Conservation (phyloP, 768 basidiomycete species). For the Mrakia gelida region DNA sequence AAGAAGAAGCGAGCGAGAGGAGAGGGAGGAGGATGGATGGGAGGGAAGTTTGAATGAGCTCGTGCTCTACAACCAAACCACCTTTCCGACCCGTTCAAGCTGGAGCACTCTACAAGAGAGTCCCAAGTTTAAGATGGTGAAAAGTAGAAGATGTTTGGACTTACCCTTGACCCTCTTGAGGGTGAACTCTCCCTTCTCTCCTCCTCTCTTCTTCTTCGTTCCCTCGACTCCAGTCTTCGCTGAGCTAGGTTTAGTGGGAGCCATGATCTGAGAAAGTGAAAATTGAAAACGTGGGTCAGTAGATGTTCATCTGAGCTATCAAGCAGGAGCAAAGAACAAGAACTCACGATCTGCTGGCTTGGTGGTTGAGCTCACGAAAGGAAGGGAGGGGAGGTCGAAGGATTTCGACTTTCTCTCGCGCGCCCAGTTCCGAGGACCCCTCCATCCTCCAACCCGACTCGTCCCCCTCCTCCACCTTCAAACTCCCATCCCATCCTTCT, state of each 20-base stretch:
- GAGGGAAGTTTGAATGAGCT: neutral
- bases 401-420: too few relatives aligned
- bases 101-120: neutral
- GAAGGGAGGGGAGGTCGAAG: neutral
- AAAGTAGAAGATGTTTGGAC: conserved; percentile 17
- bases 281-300: neutral
- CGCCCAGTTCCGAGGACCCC: too few relatives aligned
- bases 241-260: conserved; percentile 12
- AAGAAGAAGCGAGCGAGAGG: neutral
- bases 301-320: neutral
- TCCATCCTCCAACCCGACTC: neutral
- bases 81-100: neutral
- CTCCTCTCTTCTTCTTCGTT: conserved; percentile 41
- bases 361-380: neutral
- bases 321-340: neutral
- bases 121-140: neutral
- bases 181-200: conserved; percentile 42
- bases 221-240: conserved; percentile 33
- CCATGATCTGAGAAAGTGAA: conserved; percentile 13
- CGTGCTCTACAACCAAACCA: neutral
- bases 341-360: neutral
- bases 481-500: too few relatives aligned
- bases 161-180: conserved; percentile 46
- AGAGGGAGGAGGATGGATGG: neutral
- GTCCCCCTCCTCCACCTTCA: neutral